A percentile compares a stretch with the other conserved stretches of the same genome.
Conservation (phyloP, 2,329 filamentous ascomycete genomes). For the Colletotrichum spinosum region DNA sequence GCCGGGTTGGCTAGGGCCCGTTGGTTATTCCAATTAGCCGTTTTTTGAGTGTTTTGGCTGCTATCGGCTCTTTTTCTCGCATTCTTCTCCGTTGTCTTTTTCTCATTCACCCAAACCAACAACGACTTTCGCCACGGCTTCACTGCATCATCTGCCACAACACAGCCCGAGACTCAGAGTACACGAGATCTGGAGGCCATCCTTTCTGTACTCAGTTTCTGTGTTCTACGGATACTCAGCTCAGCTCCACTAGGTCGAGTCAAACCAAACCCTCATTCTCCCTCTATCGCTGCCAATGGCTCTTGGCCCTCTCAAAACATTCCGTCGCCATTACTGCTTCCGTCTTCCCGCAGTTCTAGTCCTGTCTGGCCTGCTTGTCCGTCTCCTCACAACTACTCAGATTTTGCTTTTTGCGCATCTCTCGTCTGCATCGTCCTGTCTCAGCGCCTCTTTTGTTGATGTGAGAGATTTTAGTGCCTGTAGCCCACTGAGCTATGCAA, state of each 20-base stretch:
- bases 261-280: not conserved
- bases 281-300: conserved; percentile 20
- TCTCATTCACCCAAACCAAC: conserved; percentile 1
- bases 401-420: conserved; percentile 37
- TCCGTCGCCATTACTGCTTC: conserved; percentile 26
- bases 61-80: not conserved
- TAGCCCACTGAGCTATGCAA: conserved; percentile 24
- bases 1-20: conserved; percentile 6
- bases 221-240: not conserved
- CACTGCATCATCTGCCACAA: too few species aligned
- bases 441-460: conserved; percentile 32
- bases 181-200: not conserved
- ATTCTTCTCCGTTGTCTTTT: not conserved
- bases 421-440: conserved; percentile 36
- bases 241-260: too few species aligned
- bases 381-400: conserved; percentile 25
- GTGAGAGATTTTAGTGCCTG: conserved; percentile 8
- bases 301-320: conserved; percentile 21
- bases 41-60: not conserved
- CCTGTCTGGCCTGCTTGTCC: conserved; percentile 12
- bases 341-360: conserved; percentile 34
- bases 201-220: not conserved
- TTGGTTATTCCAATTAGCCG: conserved; percentile 4
- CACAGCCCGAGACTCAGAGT: too few species aligned
- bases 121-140: not conserved